Percentiles rank a stretch among this genome's conserved stretches.
These are phyloP conservation scores for Prunus salicina DNA, from an alignment of 306 rosid genomes.

Conservation along the genomic window DNA sequence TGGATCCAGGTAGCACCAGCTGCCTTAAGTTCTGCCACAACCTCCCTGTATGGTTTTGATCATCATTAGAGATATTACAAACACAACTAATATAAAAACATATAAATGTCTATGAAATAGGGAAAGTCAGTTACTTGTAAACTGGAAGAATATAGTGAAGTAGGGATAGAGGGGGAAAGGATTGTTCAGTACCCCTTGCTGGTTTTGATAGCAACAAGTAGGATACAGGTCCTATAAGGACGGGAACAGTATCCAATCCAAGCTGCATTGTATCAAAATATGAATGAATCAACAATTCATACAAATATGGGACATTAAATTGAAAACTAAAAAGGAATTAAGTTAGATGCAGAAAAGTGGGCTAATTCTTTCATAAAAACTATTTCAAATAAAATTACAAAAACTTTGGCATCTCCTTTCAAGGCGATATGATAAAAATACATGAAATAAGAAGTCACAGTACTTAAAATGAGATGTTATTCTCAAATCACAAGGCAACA, in stretches of 20 bases:
- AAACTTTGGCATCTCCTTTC: background rate
- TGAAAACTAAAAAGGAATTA: background rate
- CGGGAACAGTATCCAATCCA: constrained; percentile 72
- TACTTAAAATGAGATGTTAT: background rate
- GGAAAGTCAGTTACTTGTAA: constrained; percentile 49
- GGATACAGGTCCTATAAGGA: constrained; percentile 82
- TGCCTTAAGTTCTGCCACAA: constrained; percentile 67
- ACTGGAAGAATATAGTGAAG: constrained; percentile 62
- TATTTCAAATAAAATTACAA: background rate
- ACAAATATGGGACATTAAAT: background rate
- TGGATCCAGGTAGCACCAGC: constrained; percentile 87
- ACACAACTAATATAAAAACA: background rate
- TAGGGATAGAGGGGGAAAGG: constrained; percentile 60
- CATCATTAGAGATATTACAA: background rate
- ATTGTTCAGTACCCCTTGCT: constrained; percentile 66
- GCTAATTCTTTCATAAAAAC: background rate
- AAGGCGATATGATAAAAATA: too few species aligned
- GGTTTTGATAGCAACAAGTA: constrained; percentile 82
- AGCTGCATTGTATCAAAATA: constrained; percentile 41
- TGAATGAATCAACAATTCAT: background rate
- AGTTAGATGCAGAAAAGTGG: background rate
- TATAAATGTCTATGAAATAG: background rate
- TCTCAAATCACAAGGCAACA: background rate
- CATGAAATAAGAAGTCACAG: background rate
- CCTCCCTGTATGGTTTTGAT: constrained; percentile 52